Evolutionary conservation across 345 rosid genomes (phyloP), one percentile per base, ranked within the genome.

Genomic region (Eucalyptus erythrocorys): DNA sequence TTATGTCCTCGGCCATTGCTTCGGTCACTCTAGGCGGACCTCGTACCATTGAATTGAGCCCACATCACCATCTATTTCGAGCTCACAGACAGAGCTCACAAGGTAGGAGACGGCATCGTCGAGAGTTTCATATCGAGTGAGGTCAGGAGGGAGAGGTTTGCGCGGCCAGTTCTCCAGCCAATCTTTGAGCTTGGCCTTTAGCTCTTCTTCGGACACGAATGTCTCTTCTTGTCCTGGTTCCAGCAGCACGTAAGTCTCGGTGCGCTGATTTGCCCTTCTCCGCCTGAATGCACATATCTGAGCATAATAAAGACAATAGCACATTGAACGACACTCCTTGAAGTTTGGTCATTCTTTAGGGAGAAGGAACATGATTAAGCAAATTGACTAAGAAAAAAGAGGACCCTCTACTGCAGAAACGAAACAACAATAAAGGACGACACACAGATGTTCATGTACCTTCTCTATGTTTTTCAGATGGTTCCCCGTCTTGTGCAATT

Each of bases 41-140:
- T 97, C 93, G 40, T 94, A 96, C 99, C 98, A 97, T 81, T 97
- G 98, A 87, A 97, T 94, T 48, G 97, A 91, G 84, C 99, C 97
- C 19, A 93, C 96, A 86, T 95, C 96, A 45, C 97, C 99, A 66
- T 95, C 94, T 86, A 97, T 94, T 86, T 96, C 95, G 66, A 96
- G 96, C 89, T 96, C 99, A 89, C 99, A 96, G 4, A 94, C 98
- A 57, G 95, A 92, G 71, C 91, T 93, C 50, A 97, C 91, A 87
- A 96, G 91, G 92, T 92, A 96, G 47, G 95, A 91, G 86, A 95
- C 97, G 8, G 98, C 98, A 64, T 93, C 99, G 45, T 96, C 97
- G 4, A 95, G 68, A 85, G 89, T 91, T 84, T 90, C 92, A 45
- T 94, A 97, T 91, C 93, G 93, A 50, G 98, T 96, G 43, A 97